These are phyloP conservation scores for Ophiosphaerella herpotricha DNA, from an alignment of 2,329 filamentous ascomycete species.

Conservation along the genomic window DNA sequence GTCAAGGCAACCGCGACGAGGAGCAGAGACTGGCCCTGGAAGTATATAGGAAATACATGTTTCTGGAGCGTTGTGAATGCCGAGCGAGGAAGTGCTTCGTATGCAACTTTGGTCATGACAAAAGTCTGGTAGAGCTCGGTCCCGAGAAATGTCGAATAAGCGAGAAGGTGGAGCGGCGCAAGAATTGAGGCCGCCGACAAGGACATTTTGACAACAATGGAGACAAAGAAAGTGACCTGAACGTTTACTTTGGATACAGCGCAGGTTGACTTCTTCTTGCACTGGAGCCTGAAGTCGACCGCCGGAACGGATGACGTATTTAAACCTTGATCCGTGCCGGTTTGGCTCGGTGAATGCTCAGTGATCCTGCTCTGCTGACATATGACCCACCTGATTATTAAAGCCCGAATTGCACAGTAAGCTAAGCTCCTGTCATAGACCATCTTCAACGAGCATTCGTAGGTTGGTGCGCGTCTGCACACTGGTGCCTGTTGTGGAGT, in stretches of 20 bases:
- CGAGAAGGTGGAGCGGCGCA: conserved; percentile 44
- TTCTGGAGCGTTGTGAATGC: conserved; percentile 49
- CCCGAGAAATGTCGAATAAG: conserved; percentile 48
- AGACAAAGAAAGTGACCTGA: not conserved
- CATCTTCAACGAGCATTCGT: no score
- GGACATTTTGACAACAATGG: conserved; percentile 2
- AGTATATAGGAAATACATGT: conserved; percentile 48
- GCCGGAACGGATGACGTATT: not conserved
- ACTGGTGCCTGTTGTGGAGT: no score
- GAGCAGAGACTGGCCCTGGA: conserved; percentile 44
- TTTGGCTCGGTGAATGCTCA: no score
- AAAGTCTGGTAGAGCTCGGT: conserved; percentile 49
- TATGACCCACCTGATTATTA: no score
- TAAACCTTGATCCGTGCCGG: not conserved
- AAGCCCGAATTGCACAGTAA: no score
- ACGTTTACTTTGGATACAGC: not conserved
- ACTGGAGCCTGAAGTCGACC: conserved; percentile 3
- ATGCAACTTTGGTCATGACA: conserved; percentile 48
- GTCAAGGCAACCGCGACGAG: conserved; percentile 42
- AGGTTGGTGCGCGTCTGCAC: no score
- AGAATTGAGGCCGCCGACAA: conserved; percentile 7
- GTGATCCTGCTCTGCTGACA: no score
- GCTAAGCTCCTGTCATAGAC: no score
- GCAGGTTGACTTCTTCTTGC: not conserved
- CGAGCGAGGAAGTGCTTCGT: conserved; percentile 40